Conservation (phyloP, 2,329 filamentous ascomycete genomes). For the Dichotomopilus funicola region DNA sequence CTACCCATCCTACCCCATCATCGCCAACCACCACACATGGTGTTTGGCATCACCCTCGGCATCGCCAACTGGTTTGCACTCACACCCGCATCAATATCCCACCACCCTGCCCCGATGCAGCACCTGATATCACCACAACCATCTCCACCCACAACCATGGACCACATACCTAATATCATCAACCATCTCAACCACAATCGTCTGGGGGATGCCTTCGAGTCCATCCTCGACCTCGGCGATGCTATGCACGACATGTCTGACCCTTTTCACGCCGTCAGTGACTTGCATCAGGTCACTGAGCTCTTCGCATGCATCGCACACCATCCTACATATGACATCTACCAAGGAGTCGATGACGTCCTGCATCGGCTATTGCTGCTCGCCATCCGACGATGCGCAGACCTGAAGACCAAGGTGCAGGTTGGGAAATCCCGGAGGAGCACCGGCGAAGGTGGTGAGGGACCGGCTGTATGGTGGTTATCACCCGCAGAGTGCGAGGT, state of each 20-base stretch:
- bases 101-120: not conserved
- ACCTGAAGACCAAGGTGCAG: not conserved
- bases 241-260: not conserved
- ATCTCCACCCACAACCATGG: not conserved
- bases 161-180: not conserved
- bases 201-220: conserved; percentile 3
- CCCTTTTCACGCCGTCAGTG: not conserved
- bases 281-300: not conserved
- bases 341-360: not conserved
- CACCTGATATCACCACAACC: not conserved
- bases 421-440: not conserved
- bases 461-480: not conserved
- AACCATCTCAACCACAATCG: not conserved
- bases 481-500: not conserved
- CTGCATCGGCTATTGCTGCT: conserved; percentile 3
- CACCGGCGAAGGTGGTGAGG: not conserved
- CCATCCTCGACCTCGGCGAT: conserved; percentile 5
- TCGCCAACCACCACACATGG: not conserved
- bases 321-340: conserved; percentile 1
- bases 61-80: not conserved
- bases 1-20: not conserved
- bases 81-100: not conserved
- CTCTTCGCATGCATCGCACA: not conserved
- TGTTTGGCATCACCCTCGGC: not conserved
- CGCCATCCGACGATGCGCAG: not conserved